Evolutionary conservation across 768 basidiomycete genomes (phyloP), one percentile per base, ranked within the genome.

Genomic region (Polyporus arcularius): DNA sequence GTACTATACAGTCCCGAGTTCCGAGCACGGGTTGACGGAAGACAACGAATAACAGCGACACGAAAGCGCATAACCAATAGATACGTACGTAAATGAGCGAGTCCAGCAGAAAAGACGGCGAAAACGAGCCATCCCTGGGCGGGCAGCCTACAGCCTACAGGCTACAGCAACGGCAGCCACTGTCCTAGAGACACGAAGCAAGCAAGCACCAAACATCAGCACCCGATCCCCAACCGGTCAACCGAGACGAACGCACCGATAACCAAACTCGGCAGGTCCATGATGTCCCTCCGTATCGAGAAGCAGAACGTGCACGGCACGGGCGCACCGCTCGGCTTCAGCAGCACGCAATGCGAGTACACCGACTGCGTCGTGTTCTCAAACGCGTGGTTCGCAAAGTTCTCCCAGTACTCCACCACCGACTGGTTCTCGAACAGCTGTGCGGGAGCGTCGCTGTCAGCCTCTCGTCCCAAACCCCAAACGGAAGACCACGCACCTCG

Each of bases 301-400:
- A 97, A 97, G 73, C 96, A 97, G 75, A 96, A 96, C 21, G 96
- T 92, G 51, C 94, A 89, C 46, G 93, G 91, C 30, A 98, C 85
- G 2, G 92, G 92, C 3, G 87, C 84, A 15, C 93, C 92, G 30
- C 83, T 83, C 6, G 92, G 90, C 71, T 95, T 94, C 64, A 96
- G 82, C 46, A 97, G 74, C 32, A 94, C 91, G 62, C 94, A 95
- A 68, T 95, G 91, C 60, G 92, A 91, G 73, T 94, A 96, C 55
- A 98, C 93, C 1, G 93, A 92, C 76, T 94, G 94, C 40, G 94
- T 93, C 53, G 95, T 94, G 75, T 95, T 97, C 73, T 99, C 96
- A 68, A 99, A 99, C 7, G 97, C 96, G 74, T 98, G 94, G 52
- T 89, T 86, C 30, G 94, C 93, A 72, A 98, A 98, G 74, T 92